Base-by-base conservation (phyloP, 148 eudicot species). In the Camellia sinensis region DNA sequence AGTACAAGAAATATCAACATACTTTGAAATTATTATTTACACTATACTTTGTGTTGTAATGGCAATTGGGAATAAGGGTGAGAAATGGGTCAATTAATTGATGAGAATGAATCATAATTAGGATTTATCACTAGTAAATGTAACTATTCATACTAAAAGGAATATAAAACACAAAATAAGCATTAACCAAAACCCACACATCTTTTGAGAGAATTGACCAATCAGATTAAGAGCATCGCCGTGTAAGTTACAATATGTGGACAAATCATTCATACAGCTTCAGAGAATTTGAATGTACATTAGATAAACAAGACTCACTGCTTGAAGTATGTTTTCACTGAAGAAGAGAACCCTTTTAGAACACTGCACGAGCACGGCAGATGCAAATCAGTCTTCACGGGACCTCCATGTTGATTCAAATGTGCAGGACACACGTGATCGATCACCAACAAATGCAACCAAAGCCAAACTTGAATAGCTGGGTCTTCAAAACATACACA, bases 401-500 rank as follows among this genome's bases (percentile, higher is more conserved):
- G 50, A 48, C 66, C 13, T 56, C 13, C 21, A 81, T 74, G 44
- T 74, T 13, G 59, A 7, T 61, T 12, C 8, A 3, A 37, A 13
- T 52, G 19, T 5, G 14, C 21, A 3, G 50, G 19, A 75, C 21
- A 65, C 73, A 43, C 64, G 18, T 7, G 15, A 18, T 22, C 12
- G 10, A 70, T 15, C 73, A 3, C 71, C 76, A 37, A 77, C 3
- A 37, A 3, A 60, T 10, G 59, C 1, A 60, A 78, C 22, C 40
- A 3, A 15, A 61, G 12, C 80, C 89, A 90, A 69, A 82, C 70
- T 40, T 82, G 86, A 79, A 93, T 74, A 75, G 77, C 73, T 15
- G 98, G 98, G 57, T 98, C 98, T 3, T 73, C 37, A 29, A 29
- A 29, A 29, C 37, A 29, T 29, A 29, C 37, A 29, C 37, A 29